Conservation (phyloP, 805 yeast genomes). For the Monosporozyma aerobia region DNA sequence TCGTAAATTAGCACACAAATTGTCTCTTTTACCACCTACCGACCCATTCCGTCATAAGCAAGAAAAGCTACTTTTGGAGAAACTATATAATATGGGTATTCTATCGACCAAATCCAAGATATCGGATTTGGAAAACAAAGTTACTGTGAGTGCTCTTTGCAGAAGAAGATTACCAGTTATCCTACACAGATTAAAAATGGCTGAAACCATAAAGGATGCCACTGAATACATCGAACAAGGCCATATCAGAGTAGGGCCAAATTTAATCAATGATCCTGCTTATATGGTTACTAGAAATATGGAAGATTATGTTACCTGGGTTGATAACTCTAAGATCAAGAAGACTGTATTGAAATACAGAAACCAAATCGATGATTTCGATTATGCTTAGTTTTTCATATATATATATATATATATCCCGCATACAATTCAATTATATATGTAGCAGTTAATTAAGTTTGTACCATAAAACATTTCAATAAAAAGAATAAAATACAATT, state of each 20-base stretch:
- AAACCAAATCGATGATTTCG: slow-evolving; percentile 59
- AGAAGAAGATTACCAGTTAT: slow-evolving; percentile 89
- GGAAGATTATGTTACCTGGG: slow-evolving; percentile 98
- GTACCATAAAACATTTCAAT: background rate
- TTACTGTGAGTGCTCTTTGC: slow-evolving; percentile 87
- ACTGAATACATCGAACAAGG: slow-evolving; percentile 92
- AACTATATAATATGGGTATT: slow-evolving; percentile 81
- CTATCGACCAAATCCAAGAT: slow-evolving; percentile 82
- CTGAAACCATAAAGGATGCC: slow-evolving; percentile 80
- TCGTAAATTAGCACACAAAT: slow-evolving; percentile 74
- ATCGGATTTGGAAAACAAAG: slow-evolving; percentile 82
- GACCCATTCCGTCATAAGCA: slow-evolving; percentile 85
- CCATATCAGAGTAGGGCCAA: slow-evolving; percentile 94
- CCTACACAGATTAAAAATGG: slow-evolving; percentile 91
- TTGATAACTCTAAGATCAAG: slow-evolving; percentile 90
- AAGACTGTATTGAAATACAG: slow-evolving; percentile 79
- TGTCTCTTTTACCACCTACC: slow-evolving; percentile 74
- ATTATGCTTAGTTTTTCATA: slow-evolving; percentile 8
- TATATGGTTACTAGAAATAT: slow-evolving; percentile 83
- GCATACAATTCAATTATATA: no score
- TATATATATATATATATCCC: background rate
- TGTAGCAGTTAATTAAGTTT: background rate
- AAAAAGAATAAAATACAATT: background rate
- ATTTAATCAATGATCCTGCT: slow-evolving; percentile 92
- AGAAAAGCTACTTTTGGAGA: slow-evolving; percentile 80